A percentile compares a stretch with the other conserved stretches of the same genome.
Evolutionary conservation across 768 basidiomycete species (phyloP).

Genomic region (Panellus pusillus): DNA sequence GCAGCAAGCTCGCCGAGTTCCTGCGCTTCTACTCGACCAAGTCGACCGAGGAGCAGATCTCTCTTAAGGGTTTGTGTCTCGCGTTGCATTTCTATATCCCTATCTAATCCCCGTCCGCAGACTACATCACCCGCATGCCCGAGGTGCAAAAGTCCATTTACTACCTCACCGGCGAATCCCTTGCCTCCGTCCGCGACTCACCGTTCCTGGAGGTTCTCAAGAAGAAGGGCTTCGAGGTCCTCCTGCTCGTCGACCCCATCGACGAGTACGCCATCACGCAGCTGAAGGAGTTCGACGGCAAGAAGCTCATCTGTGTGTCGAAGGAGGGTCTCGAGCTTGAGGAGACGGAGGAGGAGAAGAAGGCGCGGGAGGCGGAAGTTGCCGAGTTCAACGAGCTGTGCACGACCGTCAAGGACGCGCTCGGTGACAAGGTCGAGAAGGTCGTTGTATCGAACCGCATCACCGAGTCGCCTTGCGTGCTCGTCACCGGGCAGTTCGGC

Average conservation of each 20-base stretch:
- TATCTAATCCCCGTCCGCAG: slow-evolving; percentile 36
- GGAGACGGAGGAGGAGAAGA: slow-evolving; percentile 99
- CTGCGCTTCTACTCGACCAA: slow-evolving; percentile 98
- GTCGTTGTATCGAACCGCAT: slow-evolving; percentile 98
- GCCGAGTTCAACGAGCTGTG: slow-evolving; percentile 85
- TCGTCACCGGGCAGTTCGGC: slow-evolving; percentile 98
- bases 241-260: slow-evolving; percentile 97
- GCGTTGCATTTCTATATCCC: background rate
- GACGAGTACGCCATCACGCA: slow-evolving; percentile 99
- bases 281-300: slow-evolving; percentile 98
- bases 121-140: slow-evolving; percentile 99
- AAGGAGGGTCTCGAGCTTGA: slow-evolving; percentile 99
- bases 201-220: slow-evolving; percentile 99
- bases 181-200: slow-evolving; percentile 86
- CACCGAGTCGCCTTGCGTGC: slow-evolving; percentile 92
- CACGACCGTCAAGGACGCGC: slow-evolving; percentile 94
- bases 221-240: slow-evolving; percentile 99
- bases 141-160: slow-evolving; percentile 98
- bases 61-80: slow-evolving; percentile 75
- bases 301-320: slow-evolving; percentile 96
- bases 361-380: slow-evolving; percentile 79
- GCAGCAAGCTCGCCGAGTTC: slow-evolving; percentile 99
- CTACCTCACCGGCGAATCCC: slow-evolving; percentile 98
- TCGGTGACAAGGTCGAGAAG: slow-evolving; percentile 99
- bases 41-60: slow-evolving; percentile 84